Base-by-base conservation (phyloP, 768 basidiomycete species). In the Panaeolus cyanescens region DNA sequence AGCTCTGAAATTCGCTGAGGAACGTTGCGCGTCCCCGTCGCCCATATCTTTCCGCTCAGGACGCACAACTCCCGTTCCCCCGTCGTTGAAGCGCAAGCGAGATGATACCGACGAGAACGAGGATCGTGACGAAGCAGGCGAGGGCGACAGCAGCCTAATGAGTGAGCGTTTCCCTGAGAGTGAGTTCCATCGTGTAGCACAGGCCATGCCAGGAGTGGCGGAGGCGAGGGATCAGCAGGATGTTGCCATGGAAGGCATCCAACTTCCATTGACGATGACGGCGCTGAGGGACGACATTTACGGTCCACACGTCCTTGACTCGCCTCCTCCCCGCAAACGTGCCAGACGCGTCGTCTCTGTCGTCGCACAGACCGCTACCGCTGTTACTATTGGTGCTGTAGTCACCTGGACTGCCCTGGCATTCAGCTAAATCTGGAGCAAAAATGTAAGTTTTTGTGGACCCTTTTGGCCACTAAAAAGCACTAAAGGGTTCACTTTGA, bases 361-460 rank as follows among this genome's bases (percentile, higher is more conserved):
- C 4, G 74, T 85, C 33, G 80, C 77, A 36, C 85, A 85, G 50
- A 90, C 89, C 5, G 83, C 85, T 6, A 83, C 86, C 3, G 85
- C 84, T 17, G 81, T 87, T 32, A 82, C 83, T 0, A 72, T 92
- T 37, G 90, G 90, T 25, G 90, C 89, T 13, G 85, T 87, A 12
- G 86, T 85, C 3, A 82, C 90, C 2, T 92, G 90, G 90, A 84
- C 86, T 17, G 88, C 88, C 25, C 72, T 92, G 60, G 90, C 90
- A 0, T 92, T 87, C 71, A 69, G 71, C 58, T 72, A 58, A 67
- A 55, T 20, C 25, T 20, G 9, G 45, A 50, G 45, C 45, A 50
- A 15, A 28, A 50, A 50, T 50, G 45, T 50, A 50, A 50, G 45
- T 50, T 28, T 50, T 15, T 50, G 45, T 50, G 45, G 45, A 50